A percentile compares a stretch with the other conserved stretches of the same genome.
Evolutionary conservation across 306 rosid species (phyloP).

Genomic region (Dicorynia guianensis): DNA sequence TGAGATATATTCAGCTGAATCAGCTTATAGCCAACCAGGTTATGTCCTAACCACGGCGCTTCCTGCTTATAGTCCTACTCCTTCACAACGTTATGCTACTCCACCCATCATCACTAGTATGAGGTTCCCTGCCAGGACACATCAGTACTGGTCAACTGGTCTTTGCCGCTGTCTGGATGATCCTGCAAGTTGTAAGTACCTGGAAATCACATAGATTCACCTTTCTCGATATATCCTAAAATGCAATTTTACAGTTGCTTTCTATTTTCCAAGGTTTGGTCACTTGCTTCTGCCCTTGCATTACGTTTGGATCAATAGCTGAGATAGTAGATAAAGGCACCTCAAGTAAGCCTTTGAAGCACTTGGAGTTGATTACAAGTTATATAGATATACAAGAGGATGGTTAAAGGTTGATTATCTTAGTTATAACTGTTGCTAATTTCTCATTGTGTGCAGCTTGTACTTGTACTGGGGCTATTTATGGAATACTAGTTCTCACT

Average conservation of each 20-base stretch:
- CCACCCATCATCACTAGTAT: conserved; percentile 25
- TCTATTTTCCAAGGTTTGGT: conserved; percentile 53
- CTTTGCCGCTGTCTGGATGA: conserved; percentile 74
- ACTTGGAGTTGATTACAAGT: neutral
- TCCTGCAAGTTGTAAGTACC: conserved; percentile 64
- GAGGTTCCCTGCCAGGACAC: neutral
- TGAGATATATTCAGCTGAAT: conserved; percentile 44
- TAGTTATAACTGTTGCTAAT: conserved; percentile 1
- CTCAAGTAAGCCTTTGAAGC: conserved; percentile 49
- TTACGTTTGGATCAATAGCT: conserved; percentile 75
- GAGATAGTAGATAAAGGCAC: conserved; percentile 62
- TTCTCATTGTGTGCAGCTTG: conserved; percentile 49
- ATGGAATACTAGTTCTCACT: conserved; percentile 48
- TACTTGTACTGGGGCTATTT: conserved; percentile 46
- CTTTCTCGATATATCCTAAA: neutral
- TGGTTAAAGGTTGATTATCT: neutral
- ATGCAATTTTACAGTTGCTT: neutral
- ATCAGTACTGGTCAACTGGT: conserved; percentile 61
- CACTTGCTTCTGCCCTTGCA: conserved; percentile 73
- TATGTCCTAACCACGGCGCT: conserved; percentile 31
- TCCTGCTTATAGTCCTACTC: conserved; percentile 10
- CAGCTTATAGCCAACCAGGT: conserved; percentile 32
- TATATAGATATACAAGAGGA: neutral
- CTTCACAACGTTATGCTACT: conserved; percentile 36
- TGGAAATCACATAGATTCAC: neutral